Conservation (phyloP, 192 early-diverging fungal genomes). For the Spizellomyces punctatus region DNA sequence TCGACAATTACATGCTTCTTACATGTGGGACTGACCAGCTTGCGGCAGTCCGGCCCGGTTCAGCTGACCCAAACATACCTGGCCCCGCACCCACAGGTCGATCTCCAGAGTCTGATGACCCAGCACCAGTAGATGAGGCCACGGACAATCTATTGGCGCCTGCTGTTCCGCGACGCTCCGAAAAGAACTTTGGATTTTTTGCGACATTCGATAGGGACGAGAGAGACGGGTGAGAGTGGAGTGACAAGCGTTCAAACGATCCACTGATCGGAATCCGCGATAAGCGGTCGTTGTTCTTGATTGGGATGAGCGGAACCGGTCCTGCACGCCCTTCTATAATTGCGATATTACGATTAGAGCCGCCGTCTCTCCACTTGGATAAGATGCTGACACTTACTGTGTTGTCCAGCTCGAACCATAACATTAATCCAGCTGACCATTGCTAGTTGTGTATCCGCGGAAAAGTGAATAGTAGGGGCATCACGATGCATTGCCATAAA, state of each 20-base stretch:
- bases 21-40: too few relatives aligned
- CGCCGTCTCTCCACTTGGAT: neutral
- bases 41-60: too few relatives aligned
- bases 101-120: too few relatives aligned
- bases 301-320: conserved; percentile 29
- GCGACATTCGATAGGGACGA: neutral
- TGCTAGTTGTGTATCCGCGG: conserved; percentile 26
- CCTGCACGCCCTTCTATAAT: conserved; percentile 15
- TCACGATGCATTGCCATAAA: conserved; percentile 17
- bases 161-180: too few relatives aligned
- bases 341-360: neutral
- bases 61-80: too few relatives aligned
- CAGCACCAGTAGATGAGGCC: too few relatives aligned
- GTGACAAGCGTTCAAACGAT: neutral
- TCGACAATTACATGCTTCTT: too few relatives aligned
- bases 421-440: conserved; percentile 37
- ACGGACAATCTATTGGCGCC: too few relatives aligned
- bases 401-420: conserved; percentile 29
- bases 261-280: conserved; percentile 8
- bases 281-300: conserved; percentile 21
- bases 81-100: too few relatives aligned
- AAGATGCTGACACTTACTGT: conserved; percentile 12
- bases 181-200: too few relatives aligned
- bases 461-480: conserved; percentile 23
- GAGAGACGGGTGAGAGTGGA: neutral